phyloP scores from a whole-genome alignment of 106 monocot species.

The Gastrodia elata region DNA sequence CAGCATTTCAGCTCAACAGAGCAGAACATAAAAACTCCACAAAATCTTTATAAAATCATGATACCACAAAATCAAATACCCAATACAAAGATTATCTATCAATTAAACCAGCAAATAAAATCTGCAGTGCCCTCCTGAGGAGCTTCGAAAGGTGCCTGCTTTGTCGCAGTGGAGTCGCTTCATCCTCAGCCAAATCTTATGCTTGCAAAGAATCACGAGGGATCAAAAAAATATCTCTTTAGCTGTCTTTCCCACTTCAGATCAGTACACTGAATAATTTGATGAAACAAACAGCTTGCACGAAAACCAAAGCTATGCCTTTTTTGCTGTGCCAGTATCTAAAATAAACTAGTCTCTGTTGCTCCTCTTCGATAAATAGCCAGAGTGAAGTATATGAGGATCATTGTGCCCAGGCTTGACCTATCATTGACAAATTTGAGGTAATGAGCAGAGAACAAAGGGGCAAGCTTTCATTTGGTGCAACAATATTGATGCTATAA shows the following conservation, averaged over 20 bases:
- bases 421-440: slow-evolving; percentile 5
- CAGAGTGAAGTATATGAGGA: slow-evolving; percentile 35
- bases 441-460: background rate
- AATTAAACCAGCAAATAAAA: background rate
- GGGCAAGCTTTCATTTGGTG: background rate
- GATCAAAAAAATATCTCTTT: background rate
- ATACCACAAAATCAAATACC: background rate
- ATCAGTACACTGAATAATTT: background rate
- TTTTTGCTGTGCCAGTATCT: background rate
- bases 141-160: background rate
- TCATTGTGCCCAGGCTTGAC: slow-evolving; percentile 36
- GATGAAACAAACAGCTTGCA: background rate
- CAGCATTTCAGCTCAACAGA: background rate
- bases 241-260: background rate
- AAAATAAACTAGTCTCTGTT: background rate
- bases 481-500: background rate
- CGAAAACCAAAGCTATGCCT: background rate
- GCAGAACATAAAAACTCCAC: background rate
- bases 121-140: background rate
- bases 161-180: background rate
- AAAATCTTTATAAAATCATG: background rate
- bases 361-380: slow-evolving; percentile 16
- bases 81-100: background rate
- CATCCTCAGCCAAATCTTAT: background rate
- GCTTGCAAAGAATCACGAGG: background rate